These are phyloP conservation scores for Leccinum pellstonianum DNA, from an alignment of 768 basidiomycete species.

Conservation along the genomic window DNA sequence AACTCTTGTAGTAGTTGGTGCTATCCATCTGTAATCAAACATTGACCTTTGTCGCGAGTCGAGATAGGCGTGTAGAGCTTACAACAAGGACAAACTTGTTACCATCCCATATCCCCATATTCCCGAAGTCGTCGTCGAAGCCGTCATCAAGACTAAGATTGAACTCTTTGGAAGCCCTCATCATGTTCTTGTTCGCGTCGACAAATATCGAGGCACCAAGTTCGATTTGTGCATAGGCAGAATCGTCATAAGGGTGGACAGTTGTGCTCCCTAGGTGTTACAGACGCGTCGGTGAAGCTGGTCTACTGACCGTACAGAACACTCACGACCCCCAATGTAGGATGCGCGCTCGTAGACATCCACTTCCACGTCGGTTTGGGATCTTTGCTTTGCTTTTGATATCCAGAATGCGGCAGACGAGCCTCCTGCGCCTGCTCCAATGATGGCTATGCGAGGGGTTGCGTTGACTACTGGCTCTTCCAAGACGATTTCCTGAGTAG, in stretches of 20 bases:
- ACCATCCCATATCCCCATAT: constrained; percentile 83
- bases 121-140: constrained; percentile 48
- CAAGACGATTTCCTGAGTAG: constrained; percentile 24
- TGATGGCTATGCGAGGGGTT: constrained; percentile 70
- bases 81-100: constrained; percentile 65
- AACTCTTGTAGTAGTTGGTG: constrained; percentile 38
- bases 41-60: background rate
- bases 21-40: constrained; percentile 40
- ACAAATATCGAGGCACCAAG: constrained; percentile 91
- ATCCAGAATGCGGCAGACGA: constrained; percentile 85
- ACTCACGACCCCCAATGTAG: constrained; percentile 86
- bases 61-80: constrained; percentile 22
- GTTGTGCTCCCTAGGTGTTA: constrained; percentile 63
- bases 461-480: constrained; percentile 21
- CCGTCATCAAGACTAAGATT: constrained; percentile 53
- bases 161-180: constrained; percentile 79
- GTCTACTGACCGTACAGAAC: constrained; percentile 1
- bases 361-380: constrained; percentile 66
- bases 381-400: constrained; percentile 70
- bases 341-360: constrained; percentile 79
- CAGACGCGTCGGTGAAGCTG: constrained; percentile 4
- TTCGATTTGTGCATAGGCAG: constrained; percentile 63
- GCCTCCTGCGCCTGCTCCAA: constrained; percentile 90
- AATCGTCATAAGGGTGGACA: constrained; percentile 68
- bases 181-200: constrained; percentile 63